Percentiles rank a stretch among this genome's conserved stretches.
Conservation (phyloP, 2,329 filamentous ascomycete species). For the Neonectria ditissima region DNA sequence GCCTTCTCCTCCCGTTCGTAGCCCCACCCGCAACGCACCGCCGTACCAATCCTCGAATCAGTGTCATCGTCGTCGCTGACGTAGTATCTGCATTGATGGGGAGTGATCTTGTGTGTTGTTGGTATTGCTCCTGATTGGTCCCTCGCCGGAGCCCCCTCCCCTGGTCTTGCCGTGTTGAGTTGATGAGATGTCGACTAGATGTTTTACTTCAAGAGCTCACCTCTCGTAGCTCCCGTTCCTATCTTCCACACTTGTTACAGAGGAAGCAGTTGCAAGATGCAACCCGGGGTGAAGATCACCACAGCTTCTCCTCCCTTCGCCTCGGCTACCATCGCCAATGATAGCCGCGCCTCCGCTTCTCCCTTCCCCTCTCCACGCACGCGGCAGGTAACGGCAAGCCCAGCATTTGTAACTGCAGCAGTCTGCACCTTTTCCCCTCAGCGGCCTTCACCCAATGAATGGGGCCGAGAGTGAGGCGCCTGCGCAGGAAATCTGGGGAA, state of each 20-base stretch:
- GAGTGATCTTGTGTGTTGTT: too few species aligned
- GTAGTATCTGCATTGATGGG: constrained; percentile 1
- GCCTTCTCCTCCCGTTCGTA: constrained; percentile 17
- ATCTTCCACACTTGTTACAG: not conserved
- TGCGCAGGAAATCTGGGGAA: constrained; percentile 35
- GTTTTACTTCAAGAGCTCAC: not conserved
- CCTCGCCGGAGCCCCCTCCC: not conserved
- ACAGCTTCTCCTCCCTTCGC: constrained; percentile 12
- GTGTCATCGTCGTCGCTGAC: constrained; percentile 11
- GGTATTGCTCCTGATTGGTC: too few species aligned
- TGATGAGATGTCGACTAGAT: not conserved
- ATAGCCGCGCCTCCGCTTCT: constrained; percentile 27
- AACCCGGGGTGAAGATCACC: not conserved
- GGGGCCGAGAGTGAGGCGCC: not conserved
- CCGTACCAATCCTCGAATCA: constrained; percentile 35
- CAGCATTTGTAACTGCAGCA: not conserved
- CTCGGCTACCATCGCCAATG: constrained; percentile 41
- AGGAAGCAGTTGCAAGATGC: not conserved
- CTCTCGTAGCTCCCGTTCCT: not conserved
- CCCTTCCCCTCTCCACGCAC: constrained; percentile 28
- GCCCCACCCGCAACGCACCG: constrained; percentile 27
- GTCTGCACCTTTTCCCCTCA: constrained; percentile 31
- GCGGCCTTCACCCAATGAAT: constrained; percentile 34
- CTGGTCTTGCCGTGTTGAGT: not conserved
- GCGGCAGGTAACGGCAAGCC: constrained; percentile 18